These are phyloP conservation scores for Ligustrum vulgare DNA, from an alignment of 257 asterid genomes.

Conservation along the genomic window DNA sequence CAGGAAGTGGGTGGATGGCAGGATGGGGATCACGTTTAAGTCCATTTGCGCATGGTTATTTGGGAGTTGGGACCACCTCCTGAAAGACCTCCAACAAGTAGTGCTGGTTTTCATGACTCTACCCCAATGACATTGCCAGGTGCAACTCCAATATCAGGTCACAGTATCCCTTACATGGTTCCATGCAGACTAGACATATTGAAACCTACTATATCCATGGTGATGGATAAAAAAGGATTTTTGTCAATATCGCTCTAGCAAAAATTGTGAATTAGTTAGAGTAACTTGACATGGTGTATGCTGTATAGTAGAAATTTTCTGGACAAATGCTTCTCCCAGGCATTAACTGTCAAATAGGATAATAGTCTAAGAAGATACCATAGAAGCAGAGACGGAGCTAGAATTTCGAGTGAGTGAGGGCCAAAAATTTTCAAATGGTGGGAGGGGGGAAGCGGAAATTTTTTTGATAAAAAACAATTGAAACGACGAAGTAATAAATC, in stretches of 20 bases:
- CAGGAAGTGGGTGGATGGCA: constrained; percentile 40
- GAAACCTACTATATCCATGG: background rate
- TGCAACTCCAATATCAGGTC: background rate
- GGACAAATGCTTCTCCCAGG: background rate
- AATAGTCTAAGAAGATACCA: no score
- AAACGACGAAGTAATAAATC: no score
- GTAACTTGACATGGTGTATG: background rate
- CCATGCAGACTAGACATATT: background rate
- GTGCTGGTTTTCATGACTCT: background rate
- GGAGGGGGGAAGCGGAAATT: no score
- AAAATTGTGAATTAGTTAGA: background rate
- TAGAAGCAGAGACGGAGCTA: no score
- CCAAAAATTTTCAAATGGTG: no score
- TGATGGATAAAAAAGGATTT: background rate
- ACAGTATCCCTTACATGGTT: background rate
- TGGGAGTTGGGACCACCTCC: background rate
- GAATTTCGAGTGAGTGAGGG: no score
- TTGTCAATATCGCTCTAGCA: background rate
- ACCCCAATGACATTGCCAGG: background rate
- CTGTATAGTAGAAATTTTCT: background rate
- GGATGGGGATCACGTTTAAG: constrained; percentile 38
- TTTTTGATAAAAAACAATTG: no score
- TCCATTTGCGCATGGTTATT: constrained; percentile 32
- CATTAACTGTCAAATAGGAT: background rate
- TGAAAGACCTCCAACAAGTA: background rate